Conservation (phyloP, 1,284 basidiomycete genomes). For the Cutaneotrichosporon cutaneum region DNA sequence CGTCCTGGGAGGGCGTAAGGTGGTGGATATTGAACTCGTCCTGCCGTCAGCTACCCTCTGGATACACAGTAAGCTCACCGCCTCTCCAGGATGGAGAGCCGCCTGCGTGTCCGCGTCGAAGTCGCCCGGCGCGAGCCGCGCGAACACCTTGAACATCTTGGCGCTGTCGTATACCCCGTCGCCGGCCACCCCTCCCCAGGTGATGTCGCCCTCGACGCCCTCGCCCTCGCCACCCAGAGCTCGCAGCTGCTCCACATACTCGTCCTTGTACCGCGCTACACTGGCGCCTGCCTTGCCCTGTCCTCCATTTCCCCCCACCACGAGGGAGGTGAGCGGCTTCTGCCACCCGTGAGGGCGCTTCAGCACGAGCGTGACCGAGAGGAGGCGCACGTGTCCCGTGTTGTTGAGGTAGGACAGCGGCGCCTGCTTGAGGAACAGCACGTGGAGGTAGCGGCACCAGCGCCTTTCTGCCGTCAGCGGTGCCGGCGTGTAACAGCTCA, state of each 20-base stretch:
- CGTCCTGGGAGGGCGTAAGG: constrained; percentile 28
- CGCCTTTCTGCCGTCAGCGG: constrained; percentile 29
- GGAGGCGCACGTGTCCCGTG: constrained; percentile 29
- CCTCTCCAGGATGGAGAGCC: constrained; percentile 17
- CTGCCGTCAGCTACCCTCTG: constrained; percentile 42
- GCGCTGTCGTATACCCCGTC: constrained; percentile 11
- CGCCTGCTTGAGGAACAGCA: constrained; percentile 36
- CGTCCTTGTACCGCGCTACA: constrained; percentile 7
- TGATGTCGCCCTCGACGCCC: constrained; percentile 11
- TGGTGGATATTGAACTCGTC: constrained; percentile 31
- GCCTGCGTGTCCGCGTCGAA: neutral
- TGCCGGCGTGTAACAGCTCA: too few species aligned
- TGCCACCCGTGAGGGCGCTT: constrained; percentile 39
- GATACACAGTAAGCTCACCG: constrained; percentile 9
- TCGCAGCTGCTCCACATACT: constrained; percentile 9
- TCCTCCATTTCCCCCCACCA: constrained; percentile 28
- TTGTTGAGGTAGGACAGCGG: constrained; percentile 29
- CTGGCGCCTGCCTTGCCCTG: constrained; percentile 9
- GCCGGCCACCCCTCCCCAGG: constrained; percentile 14
- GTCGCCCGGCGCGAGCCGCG: neutral
- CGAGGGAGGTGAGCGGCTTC: constrained; percentile 37
- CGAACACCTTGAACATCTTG: constrained; percentile 9
- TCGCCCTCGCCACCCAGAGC: constrained; percentile 7
- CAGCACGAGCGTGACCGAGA: constrained; percentile 38
- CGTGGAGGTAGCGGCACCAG: constrained; percentile 45